Evolutionary conservation across 768 basidiomycete genomes (phyloP), one percentile per base, ranked within the genome.

Genomic region (Jaapia argillacea): DNA sequence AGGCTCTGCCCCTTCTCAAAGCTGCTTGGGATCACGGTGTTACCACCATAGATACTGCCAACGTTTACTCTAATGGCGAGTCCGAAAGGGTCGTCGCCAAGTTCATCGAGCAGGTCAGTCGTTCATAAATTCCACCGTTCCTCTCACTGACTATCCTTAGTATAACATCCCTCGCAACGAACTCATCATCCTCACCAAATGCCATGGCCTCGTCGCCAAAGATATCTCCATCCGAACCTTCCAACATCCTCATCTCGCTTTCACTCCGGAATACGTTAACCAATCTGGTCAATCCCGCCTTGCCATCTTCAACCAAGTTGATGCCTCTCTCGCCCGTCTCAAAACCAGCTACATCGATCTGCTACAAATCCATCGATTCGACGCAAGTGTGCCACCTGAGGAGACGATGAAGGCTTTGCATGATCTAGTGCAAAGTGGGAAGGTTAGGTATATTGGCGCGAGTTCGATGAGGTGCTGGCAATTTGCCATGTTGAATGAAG

Each of bases 221-320:
- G 53, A 54, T 20, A 51, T 43, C 5, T 18, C 26, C 13, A 22
- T 48, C 14, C 25, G n/a, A 25, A 28, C 44, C 7, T 13, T 44
- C 5, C 41, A 41, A 3, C 16, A 33, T 7, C 42, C 46, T 16
- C 42, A 41, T n/a, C 39, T 41, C 26, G 36, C 33, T 36, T 25
- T 25, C 21, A 55, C 57, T 4, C 48, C 42, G 4, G 71, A 72
- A 13, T 73, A 68, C 46, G 68, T 71, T 40, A 77, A 75, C 23
- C 18, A 21, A 28, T 16, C n/a, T 21, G 14, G 36, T n/a, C 26
- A 41, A 6, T 33, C n/a, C 3, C 6, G 36, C 31, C 12, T 24
- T 64, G 69, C 72, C 47, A 72, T 75, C 49, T 72, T 75, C 50
- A 71, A 68, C 27, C 51, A 61, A 4, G 64, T 74, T 42, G 57